Evolutionary conservation across 2,329 filamentous ascomycete species (phyloP).

Genomic region (Hymenoscyphus scutula): DNA sequence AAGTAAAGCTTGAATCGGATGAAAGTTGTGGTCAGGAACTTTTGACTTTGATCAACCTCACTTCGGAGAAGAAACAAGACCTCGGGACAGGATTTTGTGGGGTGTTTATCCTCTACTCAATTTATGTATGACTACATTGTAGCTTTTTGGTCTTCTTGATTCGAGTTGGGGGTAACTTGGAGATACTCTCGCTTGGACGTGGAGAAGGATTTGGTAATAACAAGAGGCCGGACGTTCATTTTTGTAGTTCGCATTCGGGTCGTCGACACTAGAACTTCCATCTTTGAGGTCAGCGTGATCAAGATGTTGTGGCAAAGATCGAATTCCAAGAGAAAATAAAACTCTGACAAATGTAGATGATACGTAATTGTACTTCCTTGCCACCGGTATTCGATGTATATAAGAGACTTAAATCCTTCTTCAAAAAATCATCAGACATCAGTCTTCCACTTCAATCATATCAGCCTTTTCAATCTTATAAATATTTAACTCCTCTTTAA

Average conservation of each 20-base stretch:
- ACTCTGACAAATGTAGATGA: no score
- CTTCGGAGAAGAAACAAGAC: slow-evolving; percentile 2
- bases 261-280: no score
- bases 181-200: not conserved
- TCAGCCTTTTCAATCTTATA: not conserved
- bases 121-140: not conserved
- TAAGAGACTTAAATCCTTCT: not conserved
- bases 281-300: not conserved
- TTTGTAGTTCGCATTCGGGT: no score
- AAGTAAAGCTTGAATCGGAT: not conserved
- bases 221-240: no score
- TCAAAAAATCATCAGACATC: not conserved
- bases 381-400: no score
- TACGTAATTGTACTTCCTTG: no score
- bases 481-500: not conserved
- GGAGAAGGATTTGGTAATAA: not conserved
- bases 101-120: not conserved
- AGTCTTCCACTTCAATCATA: not conserved
- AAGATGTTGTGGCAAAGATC: not conserved
- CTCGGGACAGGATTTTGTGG: not conserved
- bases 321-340: not conserved
- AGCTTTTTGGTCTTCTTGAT: no score
- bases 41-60: not conserved
- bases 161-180: not conserved
- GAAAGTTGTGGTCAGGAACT: not conserved